Percentiles rank a stretch among this genome's conserved stretches.
Conservation (phyloP, 306 rosid species). For the Castanea crenata region DNA sequence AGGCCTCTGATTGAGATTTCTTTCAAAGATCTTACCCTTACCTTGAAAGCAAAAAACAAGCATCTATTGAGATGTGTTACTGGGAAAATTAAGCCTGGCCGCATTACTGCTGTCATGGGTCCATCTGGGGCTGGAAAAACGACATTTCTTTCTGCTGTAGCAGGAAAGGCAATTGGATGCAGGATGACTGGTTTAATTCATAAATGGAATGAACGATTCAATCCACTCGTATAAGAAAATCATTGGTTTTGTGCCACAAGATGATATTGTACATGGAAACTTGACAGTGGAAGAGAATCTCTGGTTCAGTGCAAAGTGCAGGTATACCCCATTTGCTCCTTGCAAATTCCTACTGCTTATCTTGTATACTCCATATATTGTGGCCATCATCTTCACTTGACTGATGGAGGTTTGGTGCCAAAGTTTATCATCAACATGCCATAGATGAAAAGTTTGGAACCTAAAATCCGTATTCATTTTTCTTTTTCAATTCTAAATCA, state of each 20-base stretch:
- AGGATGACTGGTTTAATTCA: slow-evolving; percentile 66
- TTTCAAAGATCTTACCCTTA: slow-evolving; percentile 78
- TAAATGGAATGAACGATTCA: slow-evolving; percentile 77
- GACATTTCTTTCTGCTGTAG: slow-evolving; percentile 85
- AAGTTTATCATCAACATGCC: background rate
- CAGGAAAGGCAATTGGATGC: slow-evolving; percentile 90
- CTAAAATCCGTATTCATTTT: background rate
- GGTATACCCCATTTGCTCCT: slow-evolving; percentile 46
- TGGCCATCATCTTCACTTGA: background rate
- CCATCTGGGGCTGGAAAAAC: slow-evolving; percentile 99
- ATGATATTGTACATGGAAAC: slow-evolving; percentile 95
- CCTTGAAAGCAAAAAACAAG: slow-evolving; percentile 76
- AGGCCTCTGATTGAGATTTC: slow-evolving; percentile 88
- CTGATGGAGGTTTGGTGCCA: background rate
- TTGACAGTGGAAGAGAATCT: slow-evolving; percentile 97
- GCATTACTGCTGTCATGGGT: slow-evolving; percentile 94
- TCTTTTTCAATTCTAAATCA: background rate
- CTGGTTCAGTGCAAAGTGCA: slow-evolving; percentile 97
- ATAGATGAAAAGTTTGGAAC: background rate
- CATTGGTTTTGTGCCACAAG: slow-evolving; percentile 98
- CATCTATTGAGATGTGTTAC: slow-evolving; percentile 79
- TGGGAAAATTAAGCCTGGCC: slow-evolving; percentile 89
- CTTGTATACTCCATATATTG: background rate
- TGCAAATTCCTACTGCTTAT: slow-evolving; percentile 21
- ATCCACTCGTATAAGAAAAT: slow-evolving; percentile 83